Evolutionary conservation across 2,329 filamentous ascomycete species (phyloP), one percentile per base, ranked within the genome.

Genomic region (Curvularia sp.): DNA sequence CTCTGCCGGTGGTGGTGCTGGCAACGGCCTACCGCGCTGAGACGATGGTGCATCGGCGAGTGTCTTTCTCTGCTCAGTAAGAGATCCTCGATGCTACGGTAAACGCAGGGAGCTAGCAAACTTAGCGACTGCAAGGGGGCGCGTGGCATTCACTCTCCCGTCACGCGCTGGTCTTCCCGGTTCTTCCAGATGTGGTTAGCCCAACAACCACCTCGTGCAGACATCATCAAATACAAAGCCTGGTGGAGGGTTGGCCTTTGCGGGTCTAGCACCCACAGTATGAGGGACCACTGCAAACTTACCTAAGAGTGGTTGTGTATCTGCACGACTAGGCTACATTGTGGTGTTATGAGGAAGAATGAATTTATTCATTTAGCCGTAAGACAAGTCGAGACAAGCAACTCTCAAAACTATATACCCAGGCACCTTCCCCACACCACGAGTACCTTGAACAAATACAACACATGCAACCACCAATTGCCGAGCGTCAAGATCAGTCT

Each of bases 11-110:
- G 55, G 36, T 3, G 43, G 28, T 30, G 66, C 65, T 21, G 73
- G 74, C 2, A 76, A 74, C 52, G 74, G 73, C n/a, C 60, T 77
- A 12, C 74, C 74, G 3, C 66, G 74, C 50, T 77, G 70, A 75
- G 36, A 38, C 5, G 8, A 43, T 5, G 1, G 13, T 13, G 5
- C 5, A 38, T 15, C 3, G 2, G 10, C 6, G 5, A 13, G 10
- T 28, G 9, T 25, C 9, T 25, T 13, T 39, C 4, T 9, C 5
- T 19, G 5, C 3, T 19, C 23, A 13, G 28, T 3, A 30, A 21
- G n/a, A 25, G 18, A 21, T 12, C 18, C 28, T 12, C 5, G 12
- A 12, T 13, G 18, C 10, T 21, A 27, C 13, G n/a, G 9, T 6
- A 32, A 32, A 21, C n/a, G 2, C 28, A 19, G 15, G 41, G 23